These are phyloP conservation scores for Solanum etuberosum DNA, from an alignment of 257 asterid species.

Conservation along the genomic window DNA sequence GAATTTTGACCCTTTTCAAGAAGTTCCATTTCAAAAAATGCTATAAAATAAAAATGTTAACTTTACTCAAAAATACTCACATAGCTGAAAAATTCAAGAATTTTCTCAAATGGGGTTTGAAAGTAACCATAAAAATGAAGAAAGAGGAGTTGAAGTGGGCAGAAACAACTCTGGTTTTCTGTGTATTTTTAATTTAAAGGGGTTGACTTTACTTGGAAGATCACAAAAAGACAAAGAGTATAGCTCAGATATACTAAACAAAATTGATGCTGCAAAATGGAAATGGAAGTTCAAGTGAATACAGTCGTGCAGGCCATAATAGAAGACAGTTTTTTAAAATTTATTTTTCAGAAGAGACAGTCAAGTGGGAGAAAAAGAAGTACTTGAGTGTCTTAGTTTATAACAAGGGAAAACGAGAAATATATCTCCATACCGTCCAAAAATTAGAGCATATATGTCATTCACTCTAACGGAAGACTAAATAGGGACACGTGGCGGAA, in stretches of 20 bases:
- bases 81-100: background rate
- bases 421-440: too few relatives aligned
- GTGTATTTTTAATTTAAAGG: background rate
- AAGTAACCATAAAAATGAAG: background rate
- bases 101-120: background rate
- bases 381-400: too few relatives aligned
- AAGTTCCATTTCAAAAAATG: background rate
- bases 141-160: background rate
- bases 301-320: background rate
- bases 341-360: too few relatives aligned
- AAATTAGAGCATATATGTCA: too few relatives aligned
- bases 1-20: background rate
- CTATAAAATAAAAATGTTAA: background rate
- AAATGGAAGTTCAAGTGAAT: background rate
- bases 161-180: background rate
- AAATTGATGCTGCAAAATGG: background rate
- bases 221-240: background rate
- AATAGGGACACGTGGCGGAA: too few relatives aligned
- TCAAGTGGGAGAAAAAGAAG: too few relatives aligned
- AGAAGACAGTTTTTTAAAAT: background rate
- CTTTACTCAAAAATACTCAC: background rate
- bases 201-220: background rate
- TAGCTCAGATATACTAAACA: background rate
- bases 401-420: too few relatives aligned
- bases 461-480: too few relatives aligned